Evolutionary conservation across 805 yeast genomes (phyloP).

Genomic region (Kodamaea laetipori): DNA sequence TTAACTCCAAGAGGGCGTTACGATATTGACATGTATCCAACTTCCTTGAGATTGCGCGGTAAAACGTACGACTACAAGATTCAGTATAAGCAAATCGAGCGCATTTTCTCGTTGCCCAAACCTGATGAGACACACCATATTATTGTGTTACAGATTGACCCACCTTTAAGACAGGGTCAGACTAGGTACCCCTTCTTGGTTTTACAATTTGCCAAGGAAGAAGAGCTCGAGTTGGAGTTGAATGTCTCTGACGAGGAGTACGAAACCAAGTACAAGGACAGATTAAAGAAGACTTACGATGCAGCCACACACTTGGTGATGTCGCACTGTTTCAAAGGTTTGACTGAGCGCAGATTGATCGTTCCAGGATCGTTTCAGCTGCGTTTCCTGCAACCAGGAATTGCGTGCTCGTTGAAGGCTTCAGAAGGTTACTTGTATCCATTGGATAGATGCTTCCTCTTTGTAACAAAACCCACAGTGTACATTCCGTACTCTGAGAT

Average conservation of each 20-base stretch:
- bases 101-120: slow-evolving; percentile 89
- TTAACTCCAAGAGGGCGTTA: slow-evolving; percentile 98
- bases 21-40: slow-evolving; percentile 90
- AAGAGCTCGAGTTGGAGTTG: slow-evolving; percentile 86
- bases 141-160: slow-evolving; percentile 87
- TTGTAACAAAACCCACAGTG: slow-evolving; percentile 91
- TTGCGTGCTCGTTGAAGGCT: slow-evolving; percentile 90
- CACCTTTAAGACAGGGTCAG: slow-evolving; percentile 97
- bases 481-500: slow-evolving; percentile 87
- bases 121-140: slow-evolving; percentile 92
- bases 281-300: slow-evolving; percentile 75
- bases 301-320: slow-evolving; percentile 84
- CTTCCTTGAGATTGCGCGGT: slow-evolving; percentile 88
- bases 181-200: slow-evolving; percentile 93
- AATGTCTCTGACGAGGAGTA: slow-evolving; percentile 83
- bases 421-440: slow-evolving; percentile 92
- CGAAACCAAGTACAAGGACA: slow-evolving; percentile 70
- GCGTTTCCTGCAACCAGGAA: slow-evolving; percentile 78
- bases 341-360: slow-evolving; percentile 81
- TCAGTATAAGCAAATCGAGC: slow-evolving; percentile 84
- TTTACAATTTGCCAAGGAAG: slow-evolving; percentile 85
- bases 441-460: slow-evolving; percentile 86
- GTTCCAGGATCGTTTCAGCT: slow-evolving; percentile 83
- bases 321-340: slow-evolving; percentile 84
- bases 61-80: slow-evolving; percentile 97